Conservation (phyloP, 331 rosid genomes). For the Pyracantha coccinea region DNA sequence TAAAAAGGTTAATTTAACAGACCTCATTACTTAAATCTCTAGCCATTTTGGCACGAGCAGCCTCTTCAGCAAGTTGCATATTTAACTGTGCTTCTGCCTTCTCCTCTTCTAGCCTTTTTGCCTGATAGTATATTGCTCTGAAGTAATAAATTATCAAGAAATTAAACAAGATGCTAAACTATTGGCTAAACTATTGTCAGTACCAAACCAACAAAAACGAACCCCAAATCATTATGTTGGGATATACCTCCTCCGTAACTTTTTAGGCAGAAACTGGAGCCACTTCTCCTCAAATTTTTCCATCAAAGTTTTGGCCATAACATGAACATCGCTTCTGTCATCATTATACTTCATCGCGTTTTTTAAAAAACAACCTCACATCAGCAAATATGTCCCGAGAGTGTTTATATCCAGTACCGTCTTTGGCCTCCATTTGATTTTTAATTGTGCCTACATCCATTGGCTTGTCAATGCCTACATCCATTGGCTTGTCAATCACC, state of each 20-base stretch:
- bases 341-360: conserved; percentile 91
- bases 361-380: conserved; percentile 79
- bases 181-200: neutral
- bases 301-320: conserved; percentile 89
- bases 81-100: conserved; percentile 67
- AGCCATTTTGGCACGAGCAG: conserved; percentile 72
- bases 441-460: conserved; percentile 90
- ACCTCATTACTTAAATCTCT: conserved; percentile 82
- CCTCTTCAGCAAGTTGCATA: conserved; percentile 83
- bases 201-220: conserved; percentile 3
- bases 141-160: conserved; percentile 7
- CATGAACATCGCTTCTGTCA: conserved; percentile 80
- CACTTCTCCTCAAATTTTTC: conserved; percentile 90
- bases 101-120: conserved; percentile 69
- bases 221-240: neutral
- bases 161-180: neutral
- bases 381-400: conserved; percentile 71
- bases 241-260: conserved; percentile 81
- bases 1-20: conserved; percentile 9
- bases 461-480: conserved; percentile 85
- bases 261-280: conserved; percentile 81
- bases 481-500: conserved; percentile 99
- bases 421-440: conserved; percentile 88
- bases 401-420: conserved; percentile 82
- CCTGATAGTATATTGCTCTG: conserved; percentile 41